Evolutionary conservation across 2,329 filamentous ascomycete genomes (phyloP).

Genomic region (Immersiporthe knoxdaviesiana): DNA sequence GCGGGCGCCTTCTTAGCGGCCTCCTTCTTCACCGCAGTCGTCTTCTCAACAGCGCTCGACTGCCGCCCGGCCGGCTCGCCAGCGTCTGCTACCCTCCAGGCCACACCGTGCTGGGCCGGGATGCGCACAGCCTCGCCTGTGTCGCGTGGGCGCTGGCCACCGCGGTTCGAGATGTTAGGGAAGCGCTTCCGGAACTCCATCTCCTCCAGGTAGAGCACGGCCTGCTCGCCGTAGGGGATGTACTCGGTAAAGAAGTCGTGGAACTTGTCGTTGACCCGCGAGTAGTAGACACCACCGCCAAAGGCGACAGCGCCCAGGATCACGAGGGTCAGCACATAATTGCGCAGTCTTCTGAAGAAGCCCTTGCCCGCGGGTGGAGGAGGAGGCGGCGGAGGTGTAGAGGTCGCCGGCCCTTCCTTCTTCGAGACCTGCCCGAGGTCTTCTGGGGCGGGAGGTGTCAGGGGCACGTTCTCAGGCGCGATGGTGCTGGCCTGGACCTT

Average conservation of each 20-base stretch:
- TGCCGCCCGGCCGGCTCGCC: conserved; percentile 61
- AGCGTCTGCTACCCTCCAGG: conserved; percentile 73
- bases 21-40: conserved; percentile 39
- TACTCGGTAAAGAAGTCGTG: conserved; percentile 98
- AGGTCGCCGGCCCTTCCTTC: conserved; percentile 36
- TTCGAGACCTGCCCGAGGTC: conserved; percentile 22
- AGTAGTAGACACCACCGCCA: conserved; percentile 87
- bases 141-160: conserved; percentile 56
- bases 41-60: conserved; percentile 56
- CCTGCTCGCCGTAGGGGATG: conserved; percentile 90
- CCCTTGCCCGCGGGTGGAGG: conserved; percentile 56
- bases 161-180: conserved; percentile 50
- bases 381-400: conserved; percentile 42
- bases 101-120: conserved; percentile 81
- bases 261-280: conserved; percentile 93
- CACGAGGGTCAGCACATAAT: conserved; percentile 75
- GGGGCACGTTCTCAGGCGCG: conserved; percentile 43
- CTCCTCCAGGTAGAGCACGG: conserved; percentile 94
- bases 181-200: conserved; percentile 89
- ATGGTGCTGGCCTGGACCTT: conserved; percentile 45
- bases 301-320: conserved; percentile 80
- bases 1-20: conserved; percentile 37
- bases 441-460: conserved; percentile 46
- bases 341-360: conserved; percentile 72
- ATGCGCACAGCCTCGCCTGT: conserved; percentile 77